These are phyloP conservation scores for Astrothelium macrocarpum DNA, from an alignment of 495 filamentous ascomycete genomes.

Conservation along the genomic window DNA sequence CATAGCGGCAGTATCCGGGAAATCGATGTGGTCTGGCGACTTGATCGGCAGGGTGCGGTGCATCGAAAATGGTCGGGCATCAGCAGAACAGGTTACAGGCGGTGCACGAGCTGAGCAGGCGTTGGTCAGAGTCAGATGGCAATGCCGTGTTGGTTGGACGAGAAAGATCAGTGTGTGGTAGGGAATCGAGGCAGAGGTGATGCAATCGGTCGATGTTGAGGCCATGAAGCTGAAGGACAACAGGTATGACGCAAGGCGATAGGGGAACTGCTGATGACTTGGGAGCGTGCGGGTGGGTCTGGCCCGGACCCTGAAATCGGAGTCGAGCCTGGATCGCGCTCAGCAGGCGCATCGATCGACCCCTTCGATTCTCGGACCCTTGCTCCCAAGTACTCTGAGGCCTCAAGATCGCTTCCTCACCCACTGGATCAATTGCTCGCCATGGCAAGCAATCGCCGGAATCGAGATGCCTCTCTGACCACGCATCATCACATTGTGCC, in stretches of 20 bases:
- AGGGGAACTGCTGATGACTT: too few relatives aligned
- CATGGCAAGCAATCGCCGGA: not conserved
- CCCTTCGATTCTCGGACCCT: constrained; percentile 1
- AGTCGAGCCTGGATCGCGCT: not conserved
- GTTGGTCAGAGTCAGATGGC: not conserved
- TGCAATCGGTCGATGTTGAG: not conserved
- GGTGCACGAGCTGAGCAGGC: not conserved
- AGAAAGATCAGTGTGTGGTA: not conserved
- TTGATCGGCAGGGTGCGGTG: not conserved
- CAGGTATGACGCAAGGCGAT: constrained; percentile 3
- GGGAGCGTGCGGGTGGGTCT: not conserved
- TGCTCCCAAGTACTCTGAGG: not conserved
- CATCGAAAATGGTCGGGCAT: not conserved
- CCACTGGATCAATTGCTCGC: not conserved
- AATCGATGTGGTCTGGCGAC: not conserved
- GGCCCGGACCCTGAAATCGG: not conserved
- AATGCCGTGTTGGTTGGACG: not conserved
- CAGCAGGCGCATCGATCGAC: not conserved
- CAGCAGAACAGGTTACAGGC: not conserved
- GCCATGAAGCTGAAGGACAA: not conserved
- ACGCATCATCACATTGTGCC: not conserved
- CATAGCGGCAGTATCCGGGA: not conserved
- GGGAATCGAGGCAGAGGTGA: not conserved
- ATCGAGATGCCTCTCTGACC: not conserved
- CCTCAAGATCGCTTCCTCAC: not conserved